Evolutionary conservation across 495 filamentous ascomycete species (phyloP), one percentile per base, ranked within the genome.

Genomic region (Penicillium roqueforti): DNA sequence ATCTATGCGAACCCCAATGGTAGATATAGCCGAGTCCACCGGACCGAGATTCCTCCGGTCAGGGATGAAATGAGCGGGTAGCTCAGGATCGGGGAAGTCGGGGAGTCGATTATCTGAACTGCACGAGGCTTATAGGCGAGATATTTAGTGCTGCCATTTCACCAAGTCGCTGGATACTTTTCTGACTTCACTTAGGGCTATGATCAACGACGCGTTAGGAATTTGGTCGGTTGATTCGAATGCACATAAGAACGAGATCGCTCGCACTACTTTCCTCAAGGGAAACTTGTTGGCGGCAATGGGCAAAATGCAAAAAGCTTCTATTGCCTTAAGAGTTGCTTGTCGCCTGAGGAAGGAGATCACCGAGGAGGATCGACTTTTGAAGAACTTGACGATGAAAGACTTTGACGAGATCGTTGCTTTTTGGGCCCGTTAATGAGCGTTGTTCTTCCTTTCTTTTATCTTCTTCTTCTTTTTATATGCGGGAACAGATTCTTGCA

Each of bases 221-320:
- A 47, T 61, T 28, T 68, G 59, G 51, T 41, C 53, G 8, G 36
- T 59, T n/a, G 59, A 65, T 31, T 36, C 53, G 6, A 36, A 54
- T 19, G 45, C 46, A 1, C 53, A 60, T 39, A 60, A 60, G 42
- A 47, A 53, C 10, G 63, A 68, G 47, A 62, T 62, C 18, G 63
- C 62, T 37, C 53, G 65, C 16, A 63, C 63, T 26, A 58, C 63
- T 14, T 68, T 63, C 41, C 42, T 59, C 11, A 59, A 63, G 25
- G 61, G 50, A 2, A 52, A 56, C 22, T 2, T 62, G 11, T 45
- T 65, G 6, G 39, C 59, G 26, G 10, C 47, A 10, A 51, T 54
- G 10, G 56, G 60, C 40, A 59, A 56, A 53, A 19, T 18, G 25
- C 42, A 56, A n/a, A 57, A 62, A 34, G 58, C 58, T 19, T 40